phyloP scores from a whole-genome alignment of 2,329 filamentous ascomycete species.

The Didymella segeticola region DNA sequence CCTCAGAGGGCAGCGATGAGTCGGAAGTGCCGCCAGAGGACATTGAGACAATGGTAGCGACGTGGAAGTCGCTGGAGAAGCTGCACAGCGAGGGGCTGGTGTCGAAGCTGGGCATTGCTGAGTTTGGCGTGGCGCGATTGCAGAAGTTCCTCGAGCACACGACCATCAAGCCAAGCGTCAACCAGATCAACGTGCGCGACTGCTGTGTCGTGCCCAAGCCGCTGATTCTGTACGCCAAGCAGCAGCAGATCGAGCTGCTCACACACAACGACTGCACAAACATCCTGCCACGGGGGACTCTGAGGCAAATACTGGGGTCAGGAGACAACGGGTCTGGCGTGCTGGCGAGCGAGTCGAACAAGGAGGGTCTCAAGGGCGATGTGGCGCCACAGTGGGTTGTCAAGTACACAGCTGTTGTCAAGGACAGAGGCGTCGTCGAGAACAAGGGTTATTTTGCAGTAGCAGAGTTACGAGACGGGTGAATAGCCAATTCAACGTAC shows the following conservation, averaged over 20 bases:
- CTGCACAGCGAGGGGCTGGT: constrained; percentile 76
- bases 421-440: constrained; percentile 93
- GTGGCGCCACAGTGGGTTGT: constrained; percentile 92
- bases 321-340: constrained; percentile 76
- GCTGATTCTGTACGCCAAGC: constrained; percentile 82
- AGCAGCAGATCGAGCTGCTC: constrained; percentile 81
- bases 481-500: too few relatives aligned
- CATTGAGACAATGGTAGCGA: constrained; percentile 70
- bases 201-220: constrained; percentile 95
- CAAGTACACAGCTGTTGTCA: constrained; percentile 95
- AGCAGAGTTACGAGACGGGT: constrained; percentile 65
- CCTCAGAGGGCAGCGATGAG: constrained; percentile 47
- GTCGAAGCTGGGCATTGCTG: constrained; percentile 79
- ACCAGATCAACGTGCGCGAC: constrained; percentile 96
- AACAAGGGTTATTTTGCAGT: constrained; percentile 97
- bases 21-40: constrained; percentile 56
- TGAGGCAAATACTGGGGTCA: constrained; percentile 81
- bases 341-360: constrained; percentile 65
- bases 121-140: constrained; percentile 87
- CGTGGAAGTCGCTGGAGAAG: constrained; percentile 71
- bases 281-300: constrained; percentile 83
- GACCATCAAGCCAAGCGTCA: constrained; percentile 76
- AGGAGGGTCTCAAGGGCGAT: constrained; percentile 73
- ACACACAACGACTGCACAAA: constrained; percentile 96
- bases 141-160: constrained; percentile 76